These are phyloP conservation scores for Hanseniaspora taiwanica DNA, from an alignment of 805 yeast species.

Conservation along the genomic window DNA sequence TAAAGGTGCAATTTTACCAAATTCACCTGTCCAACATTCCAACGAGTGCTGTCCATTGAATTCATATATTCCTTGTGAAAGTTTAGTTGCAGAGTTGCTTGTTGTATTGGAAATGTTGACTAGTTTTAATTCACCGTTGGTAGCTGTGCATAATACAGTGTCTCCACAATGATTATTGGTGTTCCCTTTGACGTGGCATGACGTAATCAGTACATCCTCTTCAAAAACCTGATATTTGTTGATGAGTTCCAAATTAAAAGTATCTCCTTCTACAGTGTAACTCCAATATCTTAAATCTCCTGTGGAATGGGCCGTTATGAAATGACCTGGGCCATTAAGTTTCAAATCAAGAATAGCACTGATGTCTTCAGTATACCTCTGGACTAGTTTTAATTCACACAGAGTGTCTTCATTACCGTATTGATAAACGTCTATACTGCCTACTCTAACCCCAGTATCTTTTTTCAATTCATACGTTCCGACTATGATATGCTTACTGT, in stretches of 20 bases:
- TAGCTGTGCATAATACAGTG: constrained; percentile 48
- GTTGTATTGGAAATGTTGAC: neutral
- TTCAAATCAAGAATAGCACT: constrained; percentile 74
- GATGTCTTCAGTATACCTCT: constrained; percentile 23
- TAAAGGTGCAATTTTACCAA: constrained; percentile 42
- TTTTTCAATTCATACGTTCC: constrained; percentile 76
- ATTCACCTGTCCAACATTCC: constrained; percentile 84
- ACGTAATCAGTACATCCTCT: constrained; percentile 40
- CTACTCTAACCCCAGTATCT: constrained; percentile 45
- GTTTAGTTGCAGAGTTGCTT: constrained; percentile 2
- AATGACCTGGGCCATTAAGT: constrained; percentile 40
- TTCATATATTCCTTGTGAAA: neutral
- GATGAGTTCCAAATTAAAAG: constrained; percentile 10
- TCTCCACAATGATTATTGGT: constrained; percentile 14
- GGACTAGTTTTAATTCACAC: constrained; percentile 12
- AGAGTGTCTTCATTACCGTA: constrained; percentile 5
- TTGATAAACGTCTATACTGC: constrained; percentile 37
- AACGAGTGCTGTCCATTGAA: constrained; percentile 41
- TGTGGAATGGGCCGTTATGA: constrained; percentile 66
- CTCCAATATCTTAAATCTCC: constrained; percentile 65
- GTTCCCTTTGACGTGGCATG: constrained; percentile 32
- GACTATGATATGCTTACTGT: constrained; percentile 37
- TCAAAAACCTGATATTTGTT: constrained; percentile 36
- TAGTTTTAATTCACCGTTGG: constrained; percentile 37
- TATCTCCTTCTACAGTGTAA: constrained; percentile 8